Base-by-base conservation (phyloP, 192 early-diverging fungal species). In the Rhizoclosmatium sp. region DNA sequence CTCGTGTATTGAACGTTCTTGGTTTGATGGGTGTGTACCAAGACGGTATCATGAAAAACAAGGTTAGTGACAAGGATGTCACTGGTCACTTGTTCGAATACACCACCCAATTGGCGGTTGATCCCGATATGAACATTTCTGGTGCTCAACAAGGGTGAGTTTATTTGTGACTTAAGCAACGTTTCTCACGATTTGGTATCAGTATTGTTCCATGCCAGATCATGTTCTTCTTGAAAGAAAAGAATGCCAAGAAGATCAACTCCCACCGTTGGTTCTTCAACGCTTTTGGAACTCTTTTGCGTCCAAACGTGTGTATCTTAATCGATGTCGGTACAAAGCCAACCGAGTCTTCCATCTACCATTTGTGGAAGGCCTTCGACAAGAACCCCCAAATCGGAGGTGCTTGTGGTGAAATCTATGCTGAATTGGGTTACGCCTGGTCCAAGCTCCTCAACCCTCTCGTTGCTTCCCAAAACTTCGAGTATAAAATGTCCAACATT, bases 251-350 rank as follows among this genome's bases (percentile, higher is more conserved):
- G 69, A 91, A 90, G 88, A 92, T 97, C 87, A 97, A 97, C 89
- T 95, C 94, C 40, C 96, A 97, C 78, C 90, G 96, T 69, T 97
- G 96, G 96, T 97, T 97, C 90, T 97, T 97, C 86, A 96, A 94
- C 81, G 95, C 95, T 31, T 95, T 97, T 81, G 91, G 94, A 2
- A 87, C 91, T 14, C 84, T 94, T 44, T 81, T 97, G 76, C 87
- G 92, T 49, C 96, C 96, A 64, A 92, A 94, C 56, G 92, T 98
- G 39, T 97, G 95, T 78, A 56, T 78, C 48, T 86, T 98, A 12
- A 87, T 98, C 23, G 97, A 98, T 82, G 97, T 97, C 44, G 97
- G 97, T n/a, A 98, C 97, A 69, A 92, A 94, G 78, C 94, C 95
- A 21, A 89, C 91, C 16, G 87, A 89, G 74, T 93, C 89, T 42